Base-by-base conservation (phyloP, 139 green algal genomes). In the Chlamydomonas sp. region DNA sequence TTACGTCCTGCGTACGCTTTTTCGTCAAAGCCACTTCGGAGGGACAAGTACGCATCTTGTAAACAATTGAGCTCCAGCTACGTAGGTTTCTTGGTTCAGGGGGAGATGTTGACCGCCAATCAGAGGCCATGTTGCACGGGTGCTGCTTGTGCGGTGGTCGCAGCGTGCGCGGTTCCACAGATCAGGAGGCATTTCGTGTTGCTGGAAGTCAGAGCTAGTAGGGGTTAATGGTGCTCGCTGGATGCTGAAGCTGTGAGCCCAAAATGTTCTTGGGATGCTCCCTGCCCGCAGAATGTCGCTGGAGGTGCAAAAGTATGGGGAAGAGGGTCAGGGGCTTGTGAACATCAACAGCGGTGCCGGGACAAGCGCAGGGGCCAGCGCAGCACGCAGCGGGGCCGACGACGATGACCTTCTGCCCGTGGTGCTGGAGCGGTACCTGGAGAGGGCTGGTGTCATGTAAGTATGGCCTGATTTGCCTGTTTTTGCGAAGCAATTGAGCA, bases 371-470 rank as follows among this genome's bases (percentile, higher is more conserved):
- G 3, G 3, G 8, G 10, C 67, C 67, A 49, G 10, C 14, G 2
- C 76, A 84, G 61, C 62, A 15, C 17, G 12, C 80, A 85, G 57
- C 57, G 15, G 57, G 58, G 67, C 68, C 81, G 92, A 94, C 63
- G 89, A 93, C 57, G 78, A 89, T 15, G 90, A 86, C 77, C 73
- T 94, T 63, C 84, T 94, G 79, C 92, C 92, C 14, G 92, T 93
- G 8, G 90, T 94, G 66, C 86, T 94, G 67, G 92, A 94, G 84
- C 89, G 92, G 74, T 91, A 91, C 72, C 82, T 94, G 3, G 92
- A 94, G 18, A 84, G 79, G 58, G 89, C 89, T 9, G 92, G 92
- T 60, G 79, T 91, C 10, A 91, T 94, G 92, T 94, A 62, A 92
- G 91, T 18, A 15, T 59, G 71, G 14, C 71, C 18, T 77, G 67